Evolutionary conservation across 2,329 filamentous ascomycete genomes (phyloP), one percentile per base, ranked within the genome.

Genomic region (Colletotrichum australisinense): DNA sequence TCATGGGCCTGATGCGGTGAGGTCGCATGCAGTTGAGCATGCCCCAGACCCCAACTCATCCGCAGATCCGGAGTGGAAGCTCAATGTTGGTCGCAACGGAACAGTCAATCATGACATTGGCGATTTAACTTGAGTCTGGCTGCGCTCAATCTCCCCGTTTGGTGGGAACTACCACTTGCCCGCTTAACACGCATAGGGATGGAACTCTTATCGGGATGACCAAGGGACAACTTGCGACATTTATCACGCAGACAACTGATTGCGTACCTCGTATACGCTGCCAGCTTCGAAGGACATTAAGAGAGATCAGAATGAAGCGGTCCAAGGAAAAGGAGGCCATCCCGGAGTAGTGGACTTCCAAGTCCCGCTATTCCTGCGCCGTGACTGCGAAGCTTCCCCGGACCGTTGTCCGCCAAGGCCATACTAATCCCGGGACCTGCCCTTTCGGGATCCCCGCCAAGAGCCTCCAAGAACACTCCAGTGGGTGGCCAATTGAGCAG

Each of bases 331-430:
- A 38, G n/a, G 28, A 63, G 60, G 38, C 32, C 35, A 42, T 56
- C 24, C 63, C 63, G 63, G 46, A 64, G 5, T 2, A 42, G 49
- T 42, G 49, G 30, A 42, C 3, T n/a, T n/a, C 16, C 22, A 42
- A 24, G 30, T 26, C 9, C 62, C 62, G 49, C 62, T 55, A 55
- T 58, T 42, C 30, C 28, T 64, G 49, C 38, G 65, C 58, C 52
- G 69, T 69, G 53, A 53, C 38, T 42, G 67, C 28, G 69, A 68
- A 63, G 52, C 60, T 73, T 73, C 70, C 67, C 70, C 67, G 70
- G 67, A 73, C 70, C 67, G 70, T 55, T 73, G 70, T 73, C 70
- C 53, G 70, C 70, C 70, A 73, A 73, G 70, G 4, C 14, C 22
- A 30, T 46, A 16, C 32, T 65, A 55, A 70, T 55, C 67, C 67